Evolutionary conservation across 1,284 basidiomycete species (phyloP), one percentile per base, ranked within the genome.

Genomic region (Trichosporon ovoides): DNA sequence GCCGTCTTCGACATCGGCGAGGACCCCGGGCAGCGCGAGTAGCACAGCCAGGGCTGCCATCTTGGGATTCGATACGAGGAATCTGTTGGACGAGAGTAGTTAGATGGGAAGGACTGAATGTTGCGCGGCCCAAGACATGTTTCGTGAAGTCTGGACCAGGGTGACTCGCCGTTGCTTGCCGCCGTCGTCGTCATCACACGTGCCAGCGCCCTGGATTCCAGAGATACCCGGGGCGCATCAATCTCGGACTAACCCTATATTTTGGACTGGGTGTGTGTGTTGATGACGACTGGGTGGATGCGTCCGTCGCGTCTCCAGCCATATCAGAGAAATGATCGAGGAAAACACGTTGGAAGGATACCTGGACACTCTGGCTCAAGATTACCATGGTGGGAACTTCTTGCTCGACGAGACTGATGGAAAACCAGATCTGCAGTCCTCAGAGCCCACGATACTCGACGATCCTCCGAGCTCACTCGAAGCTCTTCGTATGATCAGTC

Each of bases 401-500:
- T 4, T 1, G 6, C 13, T 19, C 18, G n/a, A n/a, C n/a, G n/a
- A n/a, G n/a, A n/a, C 7, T 28, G 13, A 4, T 3, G n/a, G n/a
- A n/a, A 24, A 1, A 28, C 20, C 20, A 52, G 28, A 40, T 12
- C n/a, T 46, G 14, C 34, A 22, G 18, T 3, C 34, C 11, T 14
- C 35, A 28, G 37, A 16, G 28, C 9, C 31, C 34, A 28, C 48
- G 20, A 13, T 28, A 3, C 73, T 89, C 6, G 76, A 82, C 16
- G 61, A 68, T 13, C 82, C 85, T 11, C 90, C 90, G 13, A 81
- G 84, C 0, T 71, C 88, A 3, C 68, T 91, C 35, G 84, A 91
- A 68, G 91, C 94, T 67, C 80, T 86, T 37, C 80, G 85, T 51
- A 78, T 89, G 31, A 82, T 88, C 3, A 83, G 86, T 61, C 81